These are phyloP conservation scores for Dimargaris cristalligena DNA, from an alignment of 192 early-diverging fungal genomes.

Conservation along the genomic window DNA sequence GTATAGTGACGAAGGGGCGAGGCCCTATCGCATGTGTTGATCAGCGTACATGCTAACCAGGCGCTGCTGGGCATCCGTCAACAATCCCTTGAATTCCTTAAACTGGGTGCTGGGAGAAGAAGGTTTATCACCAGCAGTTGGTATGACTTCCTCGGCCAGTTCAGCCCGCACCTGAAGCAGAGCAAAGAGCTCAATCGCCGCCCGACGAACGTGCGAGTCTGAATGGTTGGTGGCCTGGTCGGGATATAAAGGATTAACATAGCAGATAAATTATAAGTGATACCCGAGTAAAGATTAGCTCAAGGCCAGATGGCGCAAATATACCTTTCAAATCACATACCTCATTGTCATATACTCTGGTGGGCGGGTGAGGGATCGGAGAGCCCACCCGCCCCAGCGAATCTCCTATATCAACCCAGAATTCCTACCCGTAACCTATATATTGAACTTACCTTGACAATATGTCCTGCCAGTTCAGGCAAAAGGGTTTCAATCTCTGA, in stretches of 20 bases:
- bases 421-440: no score
- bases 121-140: background rate
- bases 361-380: no score
- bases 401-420: no score
- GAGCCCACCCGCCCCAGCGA: no score
- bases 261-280: no score
- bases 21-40: background rate
- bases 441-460: no score
- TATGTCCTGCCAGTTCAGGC: background rate
- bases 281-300: no score
- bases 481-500: background rate
- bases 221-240: background rate
- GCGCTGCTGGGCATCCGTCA: background rate
- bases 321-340: no score
- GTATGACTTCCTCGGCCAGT: background rate
- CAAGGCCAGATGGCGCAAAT: no score
- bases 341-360: no score
- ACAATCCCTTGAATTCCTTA: background rate
- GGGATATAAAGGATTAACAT: no score
- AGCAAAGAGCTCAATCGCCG: slow-evolving; percentile 1
- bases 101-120: background rate
- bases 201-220: slow-evolving; percentile 1
- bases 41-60: background rate
- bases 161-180: background rate
- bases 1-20: no score